Conservation (phyloP, 768 basidiomycete species). For the Pholiota microspora region DNA sequence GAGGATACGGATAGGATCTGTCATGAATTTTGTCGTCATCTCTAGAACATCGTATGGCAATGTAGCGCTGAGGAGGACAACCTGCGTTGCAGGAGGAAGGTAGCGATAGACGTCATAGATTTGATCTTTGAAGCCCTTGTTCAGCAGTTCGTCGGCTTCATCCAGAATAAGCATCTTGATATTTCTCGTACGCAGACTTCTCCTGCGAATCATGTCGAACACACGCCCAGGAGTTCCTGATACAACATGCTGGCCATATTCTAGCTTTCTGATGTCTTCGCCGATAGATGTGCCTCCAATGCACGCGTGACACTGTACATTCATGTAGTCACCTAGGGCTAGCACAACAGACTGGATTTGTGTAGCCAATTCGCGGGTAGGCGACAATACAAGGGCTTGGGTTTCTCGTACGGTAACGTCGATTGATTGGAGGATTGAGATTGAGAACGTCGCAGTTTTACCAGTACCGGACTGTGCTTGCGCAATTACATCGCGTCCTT, state of each 20-base stretch:
- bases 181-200: slow-evolving; percentile 89
- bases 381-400: slow-evolving; percentile 94
- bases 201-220: slow-evolving; percentile 97
- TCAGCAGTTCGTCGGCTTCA: slow-evolving; percentile 94
- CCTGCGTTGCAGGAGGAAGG: slow-evolving; percentile 95
- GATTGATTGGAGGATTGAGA: slow-evolving; percentile 97
- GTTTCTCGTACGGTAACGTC: slow-evolving; percentile 93
- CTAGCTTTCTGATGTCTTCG: slow-evolving; percentile 95
- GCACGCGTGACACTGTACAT: slow-evolving; percentile 97
- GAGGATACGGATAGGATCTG: slow-evolving; percentile 95
- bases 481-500: slow-evolving; percentile 96
- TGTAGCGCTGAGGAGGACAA: slow-evolving; percentile 94
- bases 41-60: slow-evolving; percentile 96
- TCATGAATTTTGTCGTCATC: slow-evolving; percentile 99
- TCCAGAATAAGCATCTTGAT: slow-evolving; percentile 98
- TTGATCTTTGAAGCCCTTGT: slow-evolving; percentile 99
- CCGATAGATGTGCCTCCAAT: slow-evolving; percentile 97
- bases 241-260: slow-evolving; percentile 96
- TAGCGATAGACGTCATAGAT: slow-evolving; percentile 99
- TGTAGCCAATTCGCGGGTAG: slow-evolving; percentile 98
- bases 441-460: slow-evolving; percentile 99
- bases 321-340: slow-evolving; percentile 98
- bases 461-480: slow-evolving; percentile 99
- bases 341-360: slow-evolving; percentile 98
- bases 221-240: slow-evolving; percentile 98